Percentiles rank a stretch among this genome's conserved stretches.
Conservation (phyloP, 176 grass and related monocot species). For the Bonia amplexicaulis region DNA sequence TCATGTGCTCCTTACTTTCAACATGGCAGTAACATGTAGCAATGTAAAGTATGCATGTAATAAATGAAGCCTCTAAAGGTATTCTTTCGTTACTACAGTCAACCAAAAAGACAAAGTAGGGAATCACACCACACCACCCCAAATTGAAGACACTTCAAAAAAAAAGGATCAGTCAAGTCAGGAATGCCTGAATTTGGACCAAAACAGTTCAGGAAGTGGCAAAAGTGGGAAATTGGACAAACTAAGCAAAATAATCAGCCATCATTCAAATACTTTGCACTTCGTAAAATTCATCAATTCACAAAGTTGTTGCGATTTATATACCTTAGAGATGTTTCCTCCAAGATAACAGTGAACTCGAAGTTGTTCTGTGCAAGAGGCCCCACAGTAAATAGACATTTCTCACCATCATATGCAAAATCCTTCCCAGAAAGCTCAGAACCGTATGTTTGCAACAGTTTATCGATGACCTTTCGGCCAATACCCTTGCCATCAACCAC, state of each 20-base stretch:
- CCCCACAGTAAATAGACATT: slow-evolving; percentile 80
- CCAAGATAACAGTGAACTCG: slow-evolving; percentile 72
- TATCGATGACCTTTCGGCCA: slow-evolving; percentile 67
- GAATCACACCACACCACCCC: background rate
- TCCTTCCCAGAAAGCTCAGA: slow-evolving; percentile 77
- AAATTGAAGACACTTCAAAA: background rate
- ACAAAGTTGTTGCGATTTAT: background rate
- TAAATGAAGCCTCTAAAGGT: background rate
- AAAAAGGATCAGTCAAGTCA: background rate
- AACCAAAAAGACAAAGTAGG: background rate
- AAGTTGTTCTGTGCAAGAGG: slow-evolving; percentile 83
- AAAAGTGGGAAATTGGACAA: background rate
- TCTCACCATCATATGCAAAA: slow-evolving; percentile 90
- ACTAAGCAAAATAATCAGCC: background rate
- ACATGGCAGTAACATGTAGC: background rate
- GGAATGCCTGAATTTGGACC: background rate
- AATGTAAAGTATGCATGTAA: slow-evolving; percentile 7
- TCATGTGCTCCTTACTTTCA: background rate
- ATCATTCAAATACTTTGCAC: background rate
- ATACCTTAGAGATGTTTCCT: slow-evolving; percentile 70
- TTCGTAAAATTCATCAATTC: slow-evolving; percentile 11
- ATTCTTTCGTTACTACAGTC: background rate
- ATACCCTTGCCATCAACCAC: slow-evolving; percentile 60
- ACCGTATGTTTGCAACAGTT: slow-evolving; percentile 67
- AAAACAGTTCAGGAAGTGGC: background rate